Base-by-base conservation (phyloP, 2,329 filamentous ascomycete species). In the Pseudogymnoascus sp. region DNA sequence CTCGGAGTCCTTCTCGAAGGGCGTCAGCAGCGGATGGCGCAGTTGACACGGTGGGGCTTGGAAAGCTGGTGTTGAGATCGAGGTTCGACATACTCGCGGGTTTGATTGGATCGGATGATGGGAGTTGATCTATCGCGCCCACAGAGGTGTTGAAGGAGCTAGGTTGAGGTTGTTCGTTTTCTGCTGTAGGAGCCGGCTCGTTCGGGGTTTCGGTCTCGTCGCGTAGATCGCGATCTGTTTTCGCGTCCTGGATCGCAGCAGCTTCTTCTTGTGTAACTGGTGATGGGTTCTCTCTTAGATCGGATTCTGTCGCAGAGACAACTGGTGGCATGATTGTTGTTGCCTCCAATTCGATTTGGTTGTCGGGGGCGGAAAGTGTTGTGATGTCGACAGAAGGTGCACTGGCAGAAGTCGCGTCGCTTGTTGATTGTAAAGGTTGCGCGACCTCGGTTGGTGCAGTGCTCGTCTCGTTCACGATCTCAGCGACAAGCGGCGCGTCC, bases 291-390 rank as follows among this genome's bases (percentile, higher is more conserved):
- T 73, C 65, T 62, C 71, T 62, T 23, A 73, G 63, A 65, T 73
- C 71, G 35, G 71, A 74, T 40, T 71, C 69, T 61, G 61, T 66
- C 52, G 71, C 68, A 16, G 73, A 71, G 21, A 74, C 65, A 7
- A 71, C 63, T 12, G 71, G 69, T 40, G 69, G 69, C n/a, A 72
- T 65, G 16, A 70, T 64, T 12, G 70, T 69, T 8, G 69, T 45
- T 7, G 65, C 65, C 7, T 66, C 33, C 16, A 52, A 52, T 52
- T 52, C 43, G n/a, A 52, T 52, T n/a, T 52, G 43, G 43, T 52
- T 52, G 43, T 52, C 43, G 8, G 23, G 7, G 11, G 43, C 23
- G 7, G 43, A 7, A 59, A 40, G n/a, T 12, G 55, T 31, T 59
- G 37, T 21, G 5, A 37, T 16, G 55, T 37, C 31, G 31, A 35